Evolutionary conservation across 148 eudicot species (phyloP), one percentile per base, ranked within the genome.

Genomic region (Limonium bicolor): DNA sequence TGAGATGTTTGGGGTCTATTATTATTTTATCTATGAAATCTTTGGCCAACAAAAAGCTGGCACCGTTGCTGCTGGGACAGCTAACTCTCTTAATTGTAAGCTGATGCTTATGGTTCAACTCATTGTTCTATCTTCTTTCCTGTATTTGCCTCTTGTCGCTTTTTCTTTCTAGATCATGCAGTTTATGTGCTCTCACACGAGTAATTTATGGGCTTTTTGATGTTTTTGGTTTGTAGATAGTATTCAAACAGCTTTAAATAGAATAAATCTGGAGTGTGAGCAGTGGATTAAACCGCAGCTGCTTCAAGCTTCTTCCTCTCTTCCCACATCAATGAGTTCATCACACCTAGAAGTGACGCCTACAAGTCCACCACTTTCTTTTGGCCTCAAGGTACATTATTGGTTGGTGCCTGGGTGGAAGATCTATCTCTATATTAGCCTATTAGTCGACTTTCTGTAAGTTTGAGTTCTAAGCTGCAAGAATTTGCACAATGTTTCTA

Each of bases 361-460:
- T 33, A 54, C 81, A 8, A 68, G 72, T 62, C 86, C 80, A 46
- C 69, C 72, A 22, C 63, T 59, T 37, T 64, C 76, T 47, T 57
- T 80, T 57, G 75, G 86, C 56, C 86, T 88, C 36, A 83, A 88
- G 97, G 97, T 88, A 74, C 45, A 16, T 54, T n/a, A n/a, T n/a
- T n/a, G n/a, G n/a, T n/a, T n/a, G n/a, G n/a, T n/a, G n/a, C n/a
- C n/a, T n/a, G n/a, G n/a, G n/a, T n/a, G n/a, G n/a, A n/a, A n/a
- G n/a, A n/a, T n/a, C n/a, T n/a, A n/a, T n/a, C n/a, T n/a, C n/a
- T n/a, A n/a, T n/a, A n/a, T n/a, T n/a, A n/a, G n/a, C n/a, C n/a
- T n/a, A n/a, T n/a, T n/a, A n/a, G n/a, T n/a, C n/a, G n/a, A n/a
- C n/a, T n/a, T n/a, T n/a, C n/a, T n/a, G n/a, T n/a, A n/a, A n/a